Evolutionary conservation across 192 early-diverging fungal species (phyloP).

Genomic region (Chytriomyces confervae): DNA sequence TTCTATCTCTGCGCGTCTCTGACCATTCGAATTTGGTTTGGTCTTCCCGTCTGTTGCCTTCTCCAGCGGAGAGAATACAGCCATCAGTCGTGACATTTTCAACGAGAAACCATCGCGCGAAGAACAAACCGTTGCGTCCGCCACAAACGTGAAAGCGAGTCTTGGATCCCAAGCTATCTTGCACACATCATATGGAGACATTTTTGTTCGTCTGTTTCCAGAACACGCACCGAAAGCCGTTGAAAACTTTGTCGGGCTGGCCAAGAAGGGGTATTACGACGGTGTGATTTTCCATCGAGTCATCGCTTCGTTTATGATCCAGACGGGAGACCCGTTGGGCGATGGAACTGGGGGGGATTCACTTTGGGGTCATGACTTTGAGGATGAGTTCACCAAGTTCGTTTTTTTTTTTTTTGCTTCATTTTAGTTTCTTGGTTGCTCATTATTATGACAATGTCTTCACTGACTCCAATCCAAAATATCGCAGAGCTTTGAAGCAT

Average conservation of each 20-base stretch:
- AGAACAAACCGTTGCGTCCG: slow-evolving; percentile 87
- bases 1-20: background rate
- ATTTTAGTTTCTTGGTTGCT: too few species aligned
- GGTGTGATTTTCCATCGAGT: slow-evolving; percentile 95
- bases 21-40: too few species aligned
- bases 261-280: slow-evolving; percentile 88
- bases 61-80: slow-evolving; percentile 54
- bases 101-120: slow-evolving; percentile 97
- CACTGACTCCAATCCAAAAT: too few species aligned
- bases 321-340: slow-evolving; percentile 76
- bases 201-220: slow-evolving; percentile 85
- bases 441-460: too few species aligned
- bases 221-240: slow-evolving; percentile 92
- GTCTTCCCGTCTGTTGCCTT: background rate
- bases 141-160: slow-evolving; percentile 55
- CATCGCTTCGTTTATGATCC: slow-evolving; percentile 96
- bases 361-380: slow-evolving; percentile 90
- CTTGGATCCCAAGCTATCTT: slow-evolving; percentile 78
- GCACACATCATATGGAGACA: slow-evolving; percentile 91
- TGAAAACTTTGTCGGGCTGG: slow-evolving; percentile 90
- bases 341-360: slow-evolving; percentile 96
- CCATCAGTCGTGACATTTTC: slow-evolving; percentile 81
- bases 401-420: too few species aligned
- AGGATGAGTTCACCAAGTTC: slow-evolving; percentile 78
- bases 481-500: slow-evolving; percentile 70